These are phyloP conservation scores for Ophiostoma populinum DNA, from an alignment of 2,329 filamentous ascomycete species.

Conservation along the genomic window DNA sequence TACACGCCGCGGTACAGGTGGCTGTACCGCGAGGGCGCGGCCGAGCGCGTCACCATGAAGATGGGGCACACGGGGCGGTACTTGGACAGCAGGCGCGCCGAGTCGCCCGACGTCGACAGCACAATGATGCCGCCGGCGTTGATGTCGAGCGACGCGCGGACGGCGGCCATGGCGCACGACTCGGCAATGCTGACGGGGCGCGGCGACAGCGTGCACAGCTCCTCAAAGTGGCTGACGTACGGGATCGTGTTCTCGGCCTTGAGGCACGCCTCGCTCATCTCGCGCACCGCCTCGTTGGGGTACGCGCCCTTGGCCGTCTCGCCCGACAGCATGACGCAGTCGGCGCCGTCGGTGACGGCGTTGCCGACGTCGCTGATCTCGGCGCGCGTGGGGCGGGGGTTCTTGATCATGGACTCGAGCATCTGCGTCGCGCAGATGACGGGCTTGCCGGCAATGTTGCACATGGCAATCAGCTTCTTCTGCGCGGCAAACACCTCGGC, in stretches of 20 bases:
- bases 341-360: slow-evolving; percentile 89
- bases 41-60: slow-evolving; percentile 93
- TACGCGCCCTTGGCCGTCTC: slow-evolving; percentile 98
- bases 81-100: slow-evolving; percentile 89
- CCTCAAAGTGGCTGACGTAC: slow-evolving; percentile 92
- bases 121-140: slow-evolving; percentile 94
- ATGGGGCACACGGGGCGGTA: slow-evolving; percentile 98
- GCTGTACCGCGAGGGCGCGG: slow-evolving; percentile 68
- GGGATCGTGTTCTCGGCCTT: slow-evolving; percentile 95
- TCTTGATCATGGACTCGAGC: slow-evolving; percentile 99
- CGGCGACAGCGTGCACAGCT: slow-evolving; percentile 68
- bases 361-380: slow-evolving; percentile 98
- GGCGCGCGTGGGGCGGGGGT: slow-evolving; percentile 91
- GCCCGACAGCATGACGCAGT: slow-evolving; percentile 99
- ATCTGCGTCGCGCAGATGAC: slow-evolving; percentile 99
- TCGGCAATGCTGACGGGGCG: slow-evolving; percentile 78
- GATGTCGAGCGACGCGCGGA: slow-evolving; percentile 87
- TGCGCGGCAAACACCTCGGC: slow-evolving; percentile 98
- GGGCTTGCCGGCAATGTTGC: slow-evolving; percentile 97
- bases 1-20: slow-evolving; percentile 97
- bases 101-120: slow-evolving; percentile 86
- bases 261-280: slow-evolving; percentile 98
- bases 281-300: slow-evolving; percentile 75
- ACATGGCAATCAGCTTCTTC: slow-evolving; percentile 99
- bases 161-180: slow-evolving; percentile 92